These are phyloP conservation scores for Citrullus mucosospermus DNA, from an alignment of 306 rosid species.

Conservation along the genomic window DNA sequence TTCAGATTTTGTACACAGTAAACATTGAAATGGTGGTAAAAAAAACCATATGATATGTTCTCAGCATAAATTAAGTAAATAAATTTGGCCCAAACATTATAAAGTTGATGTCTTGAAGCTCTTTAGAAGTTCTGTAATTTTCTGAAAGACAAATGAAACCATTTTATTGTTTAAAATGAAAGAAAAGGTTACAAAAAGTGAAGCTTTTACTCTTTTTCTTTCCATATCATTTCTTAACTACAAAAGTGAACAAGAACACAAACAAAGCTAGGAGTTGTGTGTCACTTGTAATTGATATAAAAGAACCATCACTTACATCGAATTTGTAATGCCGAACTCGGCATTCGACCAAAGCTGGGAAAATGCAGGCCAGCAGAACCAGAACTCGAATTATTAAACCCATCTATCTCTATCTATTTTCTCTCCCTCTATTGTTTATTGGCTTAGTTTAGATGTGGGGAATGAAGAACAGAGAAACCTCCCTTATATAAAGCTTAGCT, in stretches of 20 bases:
- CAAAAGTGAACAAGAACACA: neutral
- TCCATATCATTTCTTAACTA: neutral
- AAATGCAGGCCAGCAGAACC: conserved; percentile 40
- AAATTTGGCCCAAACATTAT: neutral
- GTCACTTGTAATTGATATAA: neutral
- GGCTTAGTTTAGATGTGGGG: conserved; percentile 18
- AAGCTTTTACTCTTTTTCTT: neutral
- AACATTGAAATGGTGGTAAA: neutral
- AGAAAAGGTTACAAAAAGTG: neutral
- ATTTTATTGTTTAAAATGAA: neutral
- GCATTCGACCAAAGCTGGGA: conserved; percentile 64
- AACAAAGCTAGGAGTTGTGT: neutral
- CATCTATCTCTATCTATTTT: conserved; percentile 21
- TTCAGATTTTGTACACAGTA: neutral
- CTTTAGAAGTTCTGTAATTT: neutral
- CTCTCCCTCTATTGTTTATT: neutral
- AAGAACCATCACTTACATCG: conserved; percentile 38
- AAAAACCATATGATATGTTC: neutral
- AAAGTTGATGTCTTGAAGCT: neutral
- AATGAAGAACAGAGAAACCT: conserved; percentile 30
- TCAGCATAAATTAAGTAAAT: neutral
- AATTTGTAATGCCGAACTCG: conserved; percentile 63
- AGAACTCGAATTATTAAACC: conserved; percentile 28
- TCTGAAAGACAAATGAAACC: neutral
- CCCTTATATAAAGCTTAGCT: conserved; percentile 50